Evolutionary conservation across 2,329 filamentous ascomycete genomes (phyloP).

Genomic region (Scedosporium aurantiacum): DNA sequence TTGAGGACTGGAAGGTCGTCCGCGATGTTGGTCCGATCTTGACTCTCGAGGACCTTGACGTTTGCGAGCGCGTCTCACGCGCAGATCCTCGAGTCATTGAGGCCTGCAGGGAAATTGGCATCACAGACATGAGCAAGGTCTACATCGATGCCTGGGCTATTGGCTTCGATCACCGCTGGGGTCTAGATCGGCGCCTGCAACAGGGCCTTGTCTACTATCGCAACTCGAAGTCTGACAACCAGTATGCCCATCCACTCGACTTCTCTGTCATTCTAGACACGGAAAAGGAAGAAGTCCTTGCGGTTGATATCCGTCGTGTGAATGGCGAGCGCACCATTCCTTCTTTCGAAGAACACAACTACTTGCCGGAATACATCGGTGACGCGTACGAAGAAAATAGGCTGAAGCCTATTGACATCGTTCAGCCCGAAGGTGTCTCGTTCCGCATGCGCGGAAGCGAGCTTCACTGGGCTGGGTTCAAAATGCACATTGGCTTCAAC

Average conservation of each 20-base stretch:
- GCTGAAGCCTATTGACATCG: conserved; percentile 78
- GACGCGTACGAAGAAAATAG: conserved; percentile 57
- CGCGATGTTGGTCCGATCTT: conserved; percentile 36
- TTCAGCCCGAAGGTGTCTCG: conserved; percentile 78
- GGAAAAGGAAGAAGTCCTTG: conserved; percentile 65
- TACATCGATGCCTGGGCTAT: conserved; percentile 97
- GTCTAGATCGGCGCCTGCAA: conserved; percentile 66
- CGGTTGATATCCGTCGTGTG: conserved; percentile 72
- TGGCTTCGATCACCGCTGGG: conserved; percentile 84
- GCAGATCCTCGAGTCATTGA: conserved; percentile 80
- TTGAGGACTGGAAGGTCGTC: conserved; percentile 35
- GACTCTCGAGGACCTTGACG: conserved; percentile 79
- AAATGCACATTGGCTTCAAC: conserved; percentile 87
- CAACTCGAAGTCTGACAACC: conserved; percentile 71
- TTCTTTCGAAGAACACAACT: conserved; percentile 70
- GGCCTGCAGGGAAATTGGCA: conserved; percentile 74
- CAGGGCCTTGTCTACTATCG: conserved; percentile 95
- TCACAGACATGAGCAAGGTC: conserved; percentile 89
- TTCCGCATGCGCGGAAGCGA: conserved; percentile 66
- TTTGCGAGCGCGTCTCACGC: conserved; percentile 65
- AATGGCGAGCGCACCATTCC: conserved; percentile 57
- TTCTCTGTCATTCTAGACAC: conserved; percentile 89
- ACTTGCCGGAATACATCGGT: conserved; percentile 58
- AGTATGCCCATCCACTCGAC: conserved; percentile 85
- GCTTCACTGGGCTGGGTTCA: conserved; percentile 89